These are phyloP conservation scores for Amanita brunnescens DNA, from an alignment of 768 basidiomycete species.

Conservation along the genomic window DNA sequence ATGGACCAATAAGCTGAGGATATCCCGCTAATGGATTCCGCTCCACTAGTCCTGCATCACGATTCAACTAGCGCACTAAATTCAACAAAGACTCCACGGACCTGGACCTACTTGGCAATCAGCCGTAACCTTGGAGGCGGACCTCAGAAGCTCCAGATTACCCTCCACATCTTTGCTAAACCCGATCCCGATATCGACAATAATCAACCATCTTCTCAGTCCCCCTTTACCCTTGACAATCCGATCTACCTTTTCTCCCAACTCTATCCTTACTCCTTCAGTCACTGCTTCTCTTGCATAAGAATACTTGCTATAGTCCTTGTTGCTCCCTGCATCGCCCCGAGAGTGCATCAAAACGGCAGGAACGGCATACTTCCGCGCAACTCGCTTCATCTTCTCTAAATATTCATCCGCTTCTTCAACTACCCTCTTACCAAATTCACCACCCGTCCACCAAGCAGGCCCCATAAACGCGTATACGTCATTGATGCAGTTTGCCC, in stretches of 20 bases:
- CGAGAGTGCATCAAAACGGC: slow-evolving; percentile 93
- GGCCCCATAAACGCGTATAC: slow-evolving; percentile 72
- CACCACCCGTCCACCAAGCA: neutral
- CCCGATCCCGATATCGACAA: slow-evolving; percentile 89
- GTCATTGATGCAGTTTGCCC: slow-evolving; percentile 93
- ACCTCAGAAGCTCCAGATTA: slow-evolving; percentile 61
- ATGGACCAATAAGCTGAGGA: slow-evolving; percentile 67
- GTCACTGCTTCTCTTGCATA: slow-evolving; percentile 42
- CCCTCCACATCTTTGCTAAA: slow-evolving; percentile 82
- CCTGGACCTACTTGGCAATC: slow-evolving; percentile 16
- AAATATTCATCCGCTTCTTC: slow-evolving; percentile 33
- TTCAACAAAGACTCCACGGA: slow-evolving; percentile 7
- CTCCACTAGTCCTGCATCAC: slow-evolving; percentile 6
- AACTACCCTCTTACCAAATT: slow-evolving; percentile 2
- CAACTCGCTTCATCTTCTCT: slow-evolving; percentile 54
- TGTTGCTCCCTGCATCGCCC: slow-evolving; percentile 71
- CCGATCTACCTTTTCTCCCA: slow-evolving; percentile 56
- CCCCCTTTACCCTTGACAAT: slow-evolving; percentile 64
- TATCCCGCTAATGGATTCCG: slow-evolving; percentile 49
- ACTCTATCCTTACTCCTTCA: slow-evolving; percentile 60
- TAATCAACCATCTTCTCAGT: slow-evolving; percentile 78
- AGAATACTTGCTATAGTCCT: slow-evolving; percentile 45
- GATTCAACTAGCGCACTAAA: neutral
- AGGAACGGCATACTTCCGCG: slow-evolving; percentile 60
- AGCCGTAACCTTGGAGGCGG: slow-evolving; percentile 37